A percentile compares a stretch with the other conserved stretches of the same genome.
phyloP scores from a whole-genome alignment of 495 filamentous ascomycete genomes.

The Corynascus novoguineensis region DNA sequence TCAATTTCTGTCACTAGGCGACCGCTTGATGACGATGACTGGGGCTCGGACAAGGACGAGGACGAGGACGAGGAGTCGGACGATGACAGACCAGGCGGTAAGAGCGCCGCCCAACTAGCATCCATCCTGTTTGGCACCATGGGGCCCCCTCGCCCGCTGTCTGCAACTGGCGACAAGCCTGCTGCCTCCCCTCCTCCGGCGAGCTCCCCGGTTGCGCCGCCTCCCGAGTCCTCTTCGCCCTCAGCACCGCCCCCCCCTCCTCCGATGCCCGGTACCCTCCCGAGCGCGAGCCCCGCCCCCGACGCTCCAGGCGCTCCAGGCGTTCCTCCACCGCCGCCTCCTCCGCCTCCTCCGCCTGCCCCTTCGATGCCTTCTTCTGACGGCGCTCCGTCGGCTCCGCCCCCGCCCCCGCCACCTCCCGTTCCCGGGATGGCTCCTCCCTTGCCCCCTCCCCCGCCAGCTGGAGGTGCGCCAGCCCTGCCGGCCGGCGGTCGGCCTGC shows the following conservation, averaged over 20 bases:
- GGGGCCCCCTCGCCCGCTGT: conserved; percentile 86
- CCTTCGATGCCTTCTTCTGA: conserved; percentile 40
- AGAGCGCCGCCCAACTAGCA: conserved; percentile 83
- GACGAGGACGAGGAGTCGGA: conserved; percentile 59
- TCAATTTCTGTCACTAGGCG: conserved; percentile 34
- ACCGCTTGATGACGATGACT: conserved; percentile 64
- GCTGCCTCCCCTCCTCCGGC: conserved; percentile 41
- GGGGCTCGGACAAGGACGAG: conserved; percentile 79
- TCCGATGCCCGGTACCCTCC: conserved; percentile 38
- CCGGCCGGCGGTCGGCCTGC: conserved; percentile 44
- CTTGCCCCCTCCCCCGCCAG: conserved; percentile 44
- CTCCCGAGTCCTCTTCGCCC: conserved; percentile 33
- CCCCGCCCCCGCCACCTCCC: conserved; percentile 29
- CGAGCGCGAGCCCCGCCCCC: conserved; percentile 7
- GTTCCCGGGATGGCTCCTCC: conserved; percentile 48
- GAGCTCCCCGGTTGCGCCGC: conserved; percentile 35
- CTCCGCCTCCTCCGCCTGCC: conserved; percentile 39
- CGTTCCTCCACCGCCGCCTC: too few species aligned
- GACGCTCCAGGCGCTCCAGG: too few species aligned
- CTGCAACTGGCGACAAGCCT: conserved; percentile 68
- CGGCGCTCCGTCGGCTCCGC: conserved; percentile 43
- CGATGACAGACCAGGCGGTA: conserved; percentile 66
- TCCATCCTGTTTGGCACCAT: conserved; percentile 95
- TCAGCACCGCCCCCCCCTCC: conserved; percentile 46
- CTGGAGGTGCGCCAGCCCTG: conserved; percentile 37